phyloP scores from a whole-genome alignment of 2,329 filamentous ascomycete genomes.

The Gnomoniopsis sp. region DNA sequence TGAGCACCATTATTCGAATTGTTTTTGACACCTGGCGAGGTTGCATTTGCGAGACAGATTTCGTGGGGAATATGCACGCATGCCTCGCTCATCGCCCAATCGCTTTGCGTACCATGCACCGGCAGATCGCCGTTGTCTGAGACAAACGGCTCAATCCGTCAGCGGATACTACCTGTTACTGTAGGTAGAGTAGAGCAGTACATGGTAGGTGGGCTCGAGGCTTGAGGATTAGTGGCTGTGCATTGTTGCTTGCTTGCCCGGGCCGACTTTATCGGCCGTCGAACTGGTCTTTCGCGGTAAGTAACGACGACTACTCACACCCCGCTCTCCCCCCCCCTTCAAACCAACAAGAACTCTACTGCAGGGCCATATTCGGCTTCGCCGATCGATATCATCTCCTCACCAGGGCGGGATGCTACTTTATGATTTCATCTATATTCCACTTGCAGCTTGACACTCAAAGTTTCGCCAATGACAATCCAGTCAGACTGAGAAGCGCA shows the following conservation, averaged over 20 bases:
- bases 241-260: neutral
- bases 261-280: neutral
- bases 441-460: slow-evolving; percentile 2
- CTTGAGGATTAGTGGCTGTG: neutral
- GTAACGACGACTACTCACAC: neutral
- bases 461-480: neutral
- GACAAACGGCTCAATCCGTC: neutral
- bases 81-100: slow-evolving; percentile 14
- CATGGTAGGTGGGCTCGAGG: neutral
- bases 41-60: neutral
- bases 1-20: too few species aligned
- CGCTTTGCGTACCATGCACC: neutral
- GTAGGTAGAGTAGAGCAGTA: neutral
- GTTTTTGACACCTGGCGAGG: neutral
- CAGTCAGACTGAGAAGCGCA: neutral
- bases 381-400: slow-evolving; percentile 3
- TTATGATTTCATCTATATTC: slow-evolving; percentile 13
- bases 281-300: neutral
- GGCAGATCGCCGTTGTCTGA: neutral
- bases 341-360: neutral
- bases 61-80: slow-evolving; percentile 1
- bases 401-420: slow-evolving; percentile 3
- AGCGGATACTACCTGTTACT: neutral
- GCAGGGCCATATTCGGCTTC: slow-evolving; percentile 8
- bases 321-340: too few species aligned